Conservation (phyloP, 345 rosid species). For the Pugionium dolabratum region DNA sequence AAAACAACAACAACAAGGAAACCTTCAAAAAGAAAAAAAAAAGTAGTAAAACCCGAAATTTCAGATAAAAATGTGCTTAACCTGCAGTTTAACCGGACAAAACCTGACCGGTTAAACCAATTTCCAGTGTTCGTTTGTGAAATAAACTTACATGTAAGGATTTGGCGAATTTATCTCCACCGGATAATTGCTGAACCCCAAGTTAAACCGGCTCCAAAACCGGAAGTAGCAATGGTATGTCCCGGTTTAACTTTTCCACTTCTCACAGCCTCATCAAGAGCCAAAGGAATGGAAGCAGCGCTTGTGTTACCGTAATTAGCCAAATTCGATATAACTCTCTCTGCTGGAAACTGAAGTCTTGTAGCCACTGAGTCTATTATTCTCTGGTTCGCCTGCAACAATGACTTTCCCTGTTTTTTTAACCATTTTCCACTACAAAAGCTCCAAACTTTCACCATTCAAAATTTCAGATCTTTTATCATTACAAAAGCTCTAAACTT, state of each 20-base stretch:
- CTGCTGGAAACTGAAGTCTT: slow-evolving; percentile 75
- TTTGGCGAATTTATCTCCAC: slow-evolving; percentile 59
- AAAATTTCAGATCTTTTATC: neutral
- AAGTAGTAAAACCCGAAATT: slow-evolving; percentile 1
- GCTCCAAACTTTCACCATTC: neutral
- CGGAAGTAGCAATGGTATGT: slow-evolving; percentile 73
- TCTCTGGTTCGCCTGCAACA: slow-evolving; percentile 92
- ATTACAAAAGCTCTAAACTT: neutral
- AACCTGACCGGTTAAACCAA: slow-evolving; percentile 23
- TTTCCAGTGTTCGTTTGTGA: slow-evolving; percentile 21
- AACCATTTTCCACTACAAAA: neutral
- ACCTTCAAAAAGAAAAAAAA: slow-evolving; percentile 11
- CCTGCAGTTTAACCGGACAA: slow-evolving; percentile 25
- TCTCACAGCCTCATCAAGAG: slow-evolving; percentile 89
- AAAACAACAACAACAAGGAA: slow-evolving; percentile 29
- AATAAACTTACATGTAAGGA: slow-evolving; percentile 23
- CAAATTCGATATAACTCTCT: slow-evolving; percentile 76
- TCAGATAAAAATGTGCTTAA: slow-evolving; percentile 35
- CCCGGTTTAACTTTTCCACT: slow-evolving; percentile 83
- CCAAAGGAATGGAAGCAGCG: slow-evolving; percentile 89
- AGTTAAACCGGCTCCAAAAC: slow-evolving; percentile 94
- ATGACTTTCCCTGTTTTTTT: neutral
- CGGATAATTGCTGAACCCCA: slow-evolving; percentile 90
- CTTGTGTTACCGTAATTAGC: slow-evolving; percentile 93
- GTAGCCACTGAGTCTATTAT: slow-evolving; percentile 89